These are phyloP conservation scores for Cucumis hystrix DNA, from an alignment of 306 rosid genomes.

Conservation along the genomic window DNA sequence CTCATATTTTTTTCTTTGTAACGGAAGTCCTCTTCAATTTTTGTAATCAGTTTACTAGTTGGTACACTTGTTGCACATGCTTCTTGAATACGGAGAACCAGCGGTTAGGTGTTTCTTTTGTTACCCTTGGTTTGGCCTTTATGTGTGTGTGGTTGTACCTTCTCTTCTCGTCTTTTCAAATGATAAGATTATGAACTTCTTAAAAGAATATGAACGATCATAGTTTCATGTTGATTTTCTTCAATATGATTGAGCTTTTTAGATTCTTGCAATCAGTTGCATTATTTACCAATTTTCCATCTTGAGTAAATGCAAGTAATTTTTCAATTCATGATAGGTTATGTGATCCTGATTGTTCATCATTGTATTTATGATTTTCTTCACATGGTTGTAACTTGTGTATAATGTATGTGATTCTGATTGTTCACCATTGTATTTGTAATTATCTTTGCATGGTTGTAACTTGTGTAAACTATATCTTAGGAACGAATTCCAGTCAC, in stretches of 20 bases:
- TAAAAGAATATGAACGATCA: too few relatives aligned
- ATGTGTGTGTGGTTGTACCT: too few relatives aligned
- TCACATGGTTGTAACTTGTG: not conserved
- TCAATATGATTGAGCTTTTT: not conserved
- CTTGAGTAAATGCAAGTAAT: not conserved
- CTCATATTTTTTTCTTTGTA: not conserved
- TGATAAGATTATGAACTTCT: too few relatives aligned
- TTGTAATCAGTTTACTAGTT: not conserved
- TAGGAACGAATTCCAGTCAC: conserved; percentile 96
- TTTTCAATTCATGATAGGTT: not conserved
- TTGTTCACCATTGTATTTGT: not conserved
- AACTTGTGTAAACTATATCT: conserved; percentile 4
- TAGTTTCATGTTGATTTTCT: not conserved
- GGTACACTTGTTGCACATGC: not conserved
- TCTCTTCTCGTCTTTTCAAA: not conserved
- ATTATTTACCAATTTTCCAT: not conserved
- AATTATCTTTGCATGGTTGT: not conserved
- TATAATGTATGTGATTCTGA: not conserved
- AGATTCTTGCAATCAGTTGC: not conserved
- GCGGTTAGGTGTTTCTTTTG: not conserved
- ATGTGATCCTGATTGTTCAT: not conserved
- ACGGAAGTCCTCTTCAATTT: not conserved
- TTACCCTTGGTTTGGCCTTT: not conserved
- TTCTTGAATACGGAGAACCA: not conserved
- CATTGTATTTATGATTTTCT: not conserved